phyloP scores from a whole-genome alignment of 2,329 filamentous ascomycete species.

The Calycina marina region DNA sequence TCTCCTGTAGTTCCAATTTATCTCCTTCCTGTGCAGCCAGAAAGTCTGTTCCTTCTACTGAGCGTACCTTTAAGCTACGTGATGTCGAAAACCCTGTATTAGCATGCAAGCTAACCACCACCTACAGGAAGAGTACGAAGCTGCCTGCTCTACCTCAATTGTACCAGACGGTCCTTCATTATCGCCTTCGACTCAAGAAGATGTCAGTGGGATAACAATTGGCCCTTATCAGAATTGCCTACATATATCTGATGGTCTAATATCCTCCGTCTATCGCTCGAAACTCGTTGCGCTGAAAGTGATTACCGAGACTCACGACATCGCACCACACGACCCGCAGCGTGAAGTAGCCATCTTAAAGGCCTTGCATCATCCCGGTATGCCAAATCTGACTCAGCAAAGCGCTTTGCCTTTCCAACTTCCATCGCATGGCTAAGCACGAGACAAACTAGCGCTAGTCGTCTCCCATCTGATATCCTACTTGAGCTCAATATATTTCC shows the following conservation, averaged over 20 bases:
- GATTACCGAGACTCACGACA: conserved; percentile 57
- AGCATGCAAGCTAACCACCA: too few relatives aligned
- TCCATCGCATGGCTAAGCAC: too few relatives aligned
- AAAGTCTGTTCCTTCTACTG: too few relatives aligned
- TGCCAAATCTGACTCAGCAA: too few relatives aligned
- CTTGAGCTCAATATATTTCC: too few relatives aligned
- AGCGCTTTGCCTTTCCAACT: too few relatives aligned
- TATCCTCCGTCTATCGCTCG: conserved; percentile 66
- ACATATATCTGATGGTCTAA: conserved; percentile 52
- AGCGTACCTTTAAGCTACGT: too few relatives aligned
- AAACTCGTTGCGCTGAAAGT: conserved; percentile 64
- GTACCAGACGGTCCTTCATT: conserved; percentile 17
- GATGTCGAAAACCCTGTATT: too few relatives aligned
- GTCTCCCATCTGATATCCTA: too few relatives aligned
- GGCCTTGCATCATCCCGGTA: conserved; percentile 37
- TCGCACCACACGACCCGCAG: conserved; percentile 68
- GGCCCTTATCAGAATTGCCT: conserved; percentile 38
- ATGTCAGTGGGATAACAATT: conserved; percentile 35
- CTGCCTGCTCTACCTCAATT: conserved; percentile 25
- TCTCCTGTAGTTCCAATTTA: too few relatives aligned
- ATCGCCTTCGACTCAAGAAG: conserved; percentile 18
- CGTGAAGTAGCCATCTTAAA: conserved; percentile 66
- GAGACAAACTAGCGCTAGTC: too few relatives aligned
- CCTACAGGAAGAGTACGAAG: conserved; percentile 48
- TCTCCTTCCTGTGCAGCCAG: too few relatives aligned